Conservation (phyloP, 2,329 filamentous ascomycete species). For the Colletotrichum brevisporum region DNA sequence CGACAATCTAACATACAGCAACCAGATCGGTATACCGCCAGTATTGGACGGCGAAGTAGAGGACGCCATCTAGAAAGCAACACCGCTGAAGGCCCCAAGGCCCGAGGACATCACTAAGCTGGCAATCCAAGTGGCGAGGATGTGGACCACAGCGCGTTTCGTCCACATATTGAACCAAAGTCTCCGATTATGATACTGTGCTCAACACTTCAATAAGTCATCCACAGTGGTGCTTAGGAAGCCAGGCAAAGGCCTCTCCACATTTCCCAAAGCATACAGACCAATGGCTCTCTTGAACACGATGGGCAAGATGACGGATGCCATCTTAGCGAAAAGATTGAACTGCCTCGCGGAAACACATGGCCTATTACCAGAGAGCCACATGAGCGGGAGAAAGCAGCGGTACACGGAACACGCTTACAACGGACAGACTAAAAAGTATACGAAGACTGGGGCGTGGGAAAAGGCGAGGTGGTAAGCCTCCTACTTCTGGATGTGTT, state of each 20-base stretch:
- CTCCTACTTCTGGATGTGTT: constrained; percentile 41
- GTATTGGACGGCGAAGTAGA: constrained; percentile 7
- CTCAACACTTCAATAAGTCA: constrained; percentile 40
- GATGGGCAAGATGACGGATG: constrained; percentile 31
- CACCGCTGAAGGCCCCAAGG: constrained; percentile 42
- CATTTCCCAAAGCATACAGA: constrained; percentile 41
- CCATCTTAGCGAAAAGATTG: constrained; percentile 38
- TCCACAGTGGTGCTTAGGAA: constrained; percentile 41
- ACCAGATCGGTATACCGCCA: constrained; percentile 3
- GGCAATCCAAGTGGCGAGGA: constrained; percentile 37
- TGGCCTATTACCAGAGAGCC: background rate
- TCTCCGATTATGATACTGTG: constrained; percentile 40
- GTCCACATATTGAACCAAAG: constrained; percentile 38
- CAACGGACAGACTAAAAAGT: constrained; percentile 35
- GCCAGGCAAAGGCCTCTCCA: constrained; percentile 42
- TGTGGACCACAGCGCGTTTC: constrained; percentile 39
- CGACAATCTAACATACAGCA: constrained; percentile 13
- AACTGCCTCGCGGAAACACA: constrained; percentile 2
- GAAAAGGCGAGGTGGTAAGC: constrained; percentile 23
- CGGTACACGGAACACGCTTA: constrained; percentile 38
- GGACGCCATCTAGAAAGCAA: constrained; percentile 36
- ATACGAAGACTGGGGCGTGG: constrained; percentile 33
- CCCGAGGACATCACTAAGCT: constrained; percentile 43
- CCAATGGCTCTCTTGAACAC: constrained; percentile 42
- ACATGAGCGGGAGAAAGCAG: background rate